Base-by-base conservation (phyloP, 257 asterid genomes). In the Petunia axillaris region DNA sequence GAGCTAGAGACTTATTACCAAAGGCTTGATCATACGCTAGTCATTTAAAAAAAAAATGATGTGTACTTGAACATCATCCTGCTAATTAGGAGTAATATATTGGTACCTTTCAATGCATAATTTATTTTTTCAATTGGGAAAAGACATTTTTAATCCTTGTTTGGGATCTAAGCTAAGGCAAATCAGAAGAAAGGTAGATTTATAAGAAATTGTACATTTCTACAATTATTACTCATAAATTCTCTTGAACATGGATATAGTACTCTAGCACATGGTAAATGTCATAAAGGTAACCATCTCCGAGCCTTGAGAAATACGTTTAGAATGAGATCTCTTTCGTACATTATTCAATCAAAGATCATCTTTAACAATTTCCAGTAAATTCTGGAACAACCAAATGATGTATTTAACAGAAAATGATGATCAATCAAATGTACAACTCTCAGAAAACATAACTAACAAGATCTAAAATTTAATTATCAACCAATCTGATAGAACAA, bases 121-220 rank as follows among this genome's bases (percentile, higher is more conserved):
- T n/a, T n/a, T n/a, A n/a, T n/a, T n/a, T n/a, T n/a, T n/a, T n/a
- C n/a, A n/a, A n/a, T n/a, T n/a, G n/a, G n/a, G n/a, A n/a, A n/a
- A n/a, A n/a, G n/a, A n/a, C n/a, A n/a, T n/a, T n/a, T n/a, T n/a
- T n/a, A n/a, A n/a, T n/a, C n/a, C n/a, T n/a, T n/a, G n/a, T n/a
- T n/a, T n/a, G n/a, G n/a, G n/a, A n/a, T n/a, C n/a, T n/a, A n/a
- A n/a, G n/a, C n/a, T n/a, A n/a, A n/a, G n/a, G n/a, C n/a, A n/a
- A n/a, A n/a, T n/a, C n/a, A n/a, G n/a, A n/a, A n/a, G n/a, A n/a
- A n/a, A n/a, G n/a, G n/a, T n/a, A n/a, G n/a, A n/a, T n/a, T n/a
- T n/a, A n/a, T n/a, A n/a, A n/a, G n/a, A n/a, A 93, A 64, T 84
- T 91, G 91, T 79, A 97, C 96, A 92, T 8, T 91, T 91, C 97